Evolutionary conservation across 495 filamentous ascomycete genomes (phyloP).

Genomic region (Penicillium salamii): DNA sequence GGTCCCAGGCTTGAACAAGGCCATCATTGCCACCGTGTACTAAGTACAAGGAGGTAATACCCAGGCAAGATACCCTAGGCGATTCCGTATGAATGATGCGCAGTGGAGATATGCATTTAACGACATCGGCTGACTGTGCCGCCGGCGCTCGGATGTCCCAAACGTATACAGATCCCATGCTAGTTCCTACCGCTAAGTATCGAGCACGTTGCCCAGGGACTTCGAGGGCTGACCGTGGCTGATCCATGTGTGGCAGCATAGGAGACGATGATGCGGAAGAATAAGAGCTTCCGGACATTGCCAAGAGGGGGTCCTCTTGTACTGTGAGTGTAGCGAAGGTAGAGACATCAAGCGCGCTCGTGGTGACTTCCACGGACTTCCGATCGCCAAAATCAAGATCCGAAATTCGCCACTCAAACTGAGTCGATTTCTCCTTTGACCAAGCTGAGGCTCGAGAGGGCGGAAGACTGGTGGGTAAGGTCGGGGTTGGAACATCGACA

Average conservation of each 20-base stretch:
- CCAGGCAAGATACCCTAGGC: constrained; percentile 82
- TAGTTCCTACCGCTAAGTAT: constrained; percentile 77
- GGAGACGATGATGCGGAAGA: constrained; percentile 62
- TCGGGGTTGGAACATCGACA: constrained; percentile 4
- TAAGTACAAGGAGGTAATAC: constrained; percentile 79
- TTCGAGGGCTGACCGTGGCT: constrained; percentile 39
- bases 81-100: constrained; percentile 89
- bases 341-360: constrained; percentile 74
- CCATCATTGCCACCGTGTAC: constrained; percentile 95
- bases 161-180: constrained; percentile 69
- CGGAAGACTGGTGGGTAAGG: constrained; percentile 15
- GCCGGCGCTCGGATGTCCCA: constrained; percentile 78
- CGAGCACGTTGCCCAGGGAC: constrained; percentile 84
- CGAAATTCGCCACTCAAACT: constrained; percentile 59
- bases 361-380: constrained; percentile 59
- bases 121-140: constrained; percentile 44
- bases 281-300: constrained; percentile 51
- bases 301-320: constrained; percentile 71
- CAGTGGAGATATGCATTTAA: constrained; percentile 60
- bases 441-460: constrained; percentile 28
- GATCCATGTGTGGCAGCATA: constrained; percentile 45
- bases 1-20: constrained; percentile 95
- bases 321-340: constrained; percentile 64
- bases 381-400: constrained; percentile 53
- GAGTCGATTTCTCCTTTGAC: constrained; percentile 10